Percentiles rank a stretch among this genome's conserved stretches.
Evolutionary conservation across 768 basidiomycete genomes (phyloP).

Genomic region (Boletellus ananiceps): DNA sequence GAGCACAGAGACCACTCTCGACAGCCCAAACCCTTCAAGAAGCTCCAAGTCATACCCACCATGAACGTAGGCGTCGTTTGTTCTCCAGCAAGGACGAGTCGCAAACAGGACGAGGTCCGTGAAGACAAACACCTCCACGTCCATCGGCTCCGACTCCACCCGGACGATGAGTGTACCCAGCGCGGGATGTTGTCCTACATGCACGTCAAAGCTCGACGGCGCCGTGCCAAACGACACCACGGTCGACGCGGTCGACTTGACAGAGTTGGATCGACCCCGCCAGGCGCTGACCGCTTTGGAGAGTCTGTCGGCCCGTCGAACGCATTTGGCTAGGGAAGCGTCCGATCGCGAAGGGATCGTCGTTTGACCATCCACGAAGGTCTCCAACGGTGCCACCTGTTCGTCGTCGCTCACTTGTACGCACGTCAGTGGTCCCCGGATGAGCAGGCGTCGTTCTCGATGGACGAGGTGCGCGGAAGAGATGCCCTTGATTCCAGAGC

Average conservation of each 20-base stretch:
- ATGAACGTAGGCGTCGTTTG: constrained; percentile 10
- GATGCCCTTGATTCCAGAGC: constrained; percentile 56
- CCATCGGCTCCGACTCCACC: constrained; percentile 23
- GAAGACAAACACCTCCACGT: constrained; percentile 51
- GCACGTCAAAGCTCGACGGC: constrained; percentile 28
- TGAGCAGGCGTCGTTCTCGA: constrained; percentile 71
- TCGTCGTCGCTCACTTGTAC: constrained; percentile 39
- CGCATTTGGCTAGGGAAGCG: neutral
- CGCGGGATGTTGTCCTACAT: neutral
- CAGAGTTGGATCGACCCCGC: constrained; percentile 44
- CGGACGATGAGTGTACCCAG: constrained; percentile 20
- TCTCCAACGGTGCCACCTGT: neutral
- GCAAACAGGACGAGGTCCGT: constrained; percentile 67
- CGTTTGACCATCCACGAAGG: neutral
- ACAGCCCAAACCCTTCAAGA: constrained; percentile 43
- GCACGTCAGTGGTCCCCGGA: constrained; percentile 52
- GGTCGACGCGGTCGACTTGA: constrained; percentile 25
- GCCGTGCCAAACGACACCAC: constrained; percentile 27
- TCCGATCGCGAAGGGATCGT: neutral
- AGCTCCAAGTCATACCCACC: constrained; percentile 37
- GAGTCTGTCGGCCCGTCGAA: constrained; percentile 25
- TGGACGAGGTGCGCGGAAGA: constrained; percentile 51
- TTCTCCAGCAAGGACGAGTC: constrained; percentile 18
- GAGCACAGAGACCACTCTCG: constrained; percentile 44
- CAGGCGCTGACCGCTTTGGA: constrained; percentile 43